Evolutionary conservation across 768 basidiomycete species (phyloP).

Genomic region (Panaeolus papilionaceus): DNA sequence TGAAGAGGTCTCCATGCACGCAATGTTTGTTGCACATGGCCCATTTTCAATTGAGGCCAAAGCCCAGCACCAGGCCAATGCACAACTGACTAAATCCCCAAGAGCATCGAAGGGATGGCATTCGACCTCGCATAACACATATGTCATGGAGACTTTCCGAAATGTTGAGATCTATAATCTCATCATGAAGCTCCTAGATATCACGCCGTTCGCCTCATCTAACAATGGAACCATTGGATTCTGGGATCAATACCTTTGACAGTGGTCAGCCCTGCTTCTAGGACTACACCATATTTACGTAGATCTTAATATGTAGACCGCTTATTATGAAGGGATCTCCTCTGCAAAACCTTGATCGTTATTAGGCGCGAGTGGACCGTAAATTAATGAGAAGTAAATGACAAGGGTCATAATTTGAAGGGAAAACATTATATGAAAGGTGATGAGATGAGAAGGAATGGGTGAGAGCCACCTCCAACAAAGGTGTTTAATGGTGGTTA

Average conservation of each 20-base stretch:
- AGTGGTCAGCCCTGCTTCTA: background rate
- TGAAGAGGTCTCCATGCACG: slow-evolving; percentile 75
- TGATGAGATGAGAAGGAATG: background rate
- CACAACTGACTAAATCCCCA: slow-evolving; percentile 22
- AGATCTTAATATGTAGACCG: background rate
- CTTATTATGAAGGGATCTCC: background rate
- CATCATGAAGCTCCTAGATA: slow-evolving; percentile 74
- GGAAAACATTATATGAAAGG: background rate
- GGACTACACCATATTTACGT: background rate
- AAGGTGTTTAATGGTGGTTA: slow-evolving; percentile 36
- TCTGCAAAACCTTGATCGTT: background rate
- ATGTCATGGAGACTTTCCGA: slow-evolving; percentile 82
- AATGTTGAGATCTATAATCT: slow-evolving; percentile 90
- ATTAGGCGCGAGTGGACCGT: background rate
- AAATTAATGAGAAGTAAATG: background rate
- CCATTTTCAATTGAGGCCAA: slow-evolving; percentile 82
- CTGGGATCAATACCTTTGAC: slow-evolving; percentile 79
- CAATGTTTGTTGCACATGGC: slow-evolving; percentile 91
- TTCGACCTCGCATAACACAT: slow-evolving; percentile 65
- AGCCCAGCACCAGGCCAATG: slow-evolving; percentile 47
- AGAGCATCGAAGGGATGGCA: slow-evolving; percentile 62
- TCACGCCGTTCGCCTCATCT: slow-evolving; percentile 56
- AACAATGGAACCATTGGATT: slow-evolving; percentile 85
- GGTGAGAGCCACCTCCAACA: background rate
- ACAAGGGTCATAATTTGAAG: background rate